These are phyloP conservation scores for Fragaria nilgerrensis DNA, from an alignment of 306 rosid species.

Conservation along the genomic window DNA sequence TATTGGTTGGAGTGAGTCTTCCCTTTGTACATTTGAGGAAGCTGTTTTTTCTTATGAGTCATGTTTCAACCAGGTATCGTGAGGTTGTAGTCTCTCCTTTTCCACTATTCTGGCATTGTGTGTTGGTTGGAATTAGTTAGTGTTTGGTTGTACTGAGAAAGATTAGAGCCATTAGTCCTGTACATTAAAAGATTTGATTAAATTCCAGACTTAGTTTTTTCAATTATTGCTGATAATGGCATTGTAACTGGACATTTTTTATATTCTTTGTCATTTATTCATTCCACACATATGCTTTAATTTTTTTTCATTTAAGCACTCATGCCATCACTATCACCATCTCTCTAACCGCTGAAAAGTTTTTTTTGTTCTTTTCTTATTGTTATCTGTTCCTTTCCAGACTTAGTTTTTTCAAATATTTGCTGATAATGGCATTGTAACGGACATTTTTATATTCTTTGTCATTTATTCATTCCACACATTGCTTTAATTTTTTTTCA, in stretches of 20 bases:
- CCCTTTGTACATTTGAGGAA: slow-evolving; percentile 58
- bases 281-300: neutral
- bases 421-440: neutral
- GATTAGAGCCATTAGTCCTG: neutral
- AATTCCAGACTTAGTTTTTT: neutral
- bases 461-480: neutral
- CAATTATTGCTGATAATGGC: neutral
- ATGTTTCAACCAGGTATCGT: slow-evolving; percentile 70
- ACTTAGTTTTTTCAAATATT: neutral
- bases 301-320: neutral
- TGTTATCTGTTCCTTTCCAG: neutral
- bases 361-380: neutral
- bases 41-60: slow-evolving; percentile 52
- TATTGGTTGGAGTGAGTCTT: slow-evolving; percentile 75
- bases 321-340: neutral
- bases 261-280: neutral
- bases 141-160: neutral
- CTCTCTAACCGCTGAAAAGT: neutral
- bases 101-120: neutral
- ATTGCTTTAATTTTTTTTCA: neutral
- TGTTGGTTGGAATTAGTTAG: slow-evolving; percentile 3
- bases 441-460: neutral
- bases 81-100: slow-evolving; percentile 8
- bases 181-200: neutral
- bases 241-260: neutral